These are phyloP conservation scores for Rhizophagus sp. DNA, from an alignment of 192 early-diverging fungal genomes.

Conservation along the genomic window DNA sequence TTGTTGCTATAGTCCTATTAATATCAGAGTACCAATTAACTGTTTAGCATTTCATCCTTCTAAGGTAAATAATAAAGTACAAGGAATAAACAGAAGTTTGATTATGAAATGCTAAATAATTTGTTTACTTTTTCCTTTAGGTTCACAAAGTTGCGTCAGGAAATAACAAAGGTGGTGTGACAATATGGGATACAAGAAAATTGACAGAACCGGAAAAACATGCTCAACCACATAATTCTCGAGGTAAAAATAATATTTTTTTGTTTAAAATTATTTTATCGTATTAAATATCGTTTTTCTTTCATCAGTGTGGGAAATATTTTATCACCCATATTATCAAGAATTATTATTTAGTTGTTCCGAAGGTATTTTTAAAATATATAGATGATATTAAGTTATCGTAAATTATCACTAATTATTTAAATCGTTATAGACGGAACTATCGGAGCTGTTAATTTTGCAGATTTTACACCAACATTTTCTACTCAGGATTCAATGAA, in stretches of 20 bases:
- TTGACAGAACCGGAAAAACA: conserved; percentile 13
- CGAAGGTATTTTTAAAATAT: conserved; percentile 11
- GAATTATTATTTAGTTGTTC: conserved; percentile 18
- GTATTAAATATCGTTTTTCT: neutral
- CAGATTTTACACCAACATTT: neutral
- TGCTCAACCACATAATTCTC: neutral
- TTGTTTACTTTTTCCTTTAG: neutral
- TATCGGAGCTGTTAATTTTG: neutral
- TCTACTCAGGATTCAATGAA: too few species aligned
- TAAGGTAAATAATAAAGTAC: neutral
- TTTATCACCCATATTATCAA: conserved; percentile 20
- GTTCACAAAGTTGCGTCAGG: conserved; percentile 17
- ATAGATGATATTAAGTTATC: too few species aligned
- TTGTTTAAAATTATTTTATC: neutral
- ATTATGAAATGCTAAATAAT: neutral
- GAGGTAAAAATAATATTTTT: neutral
- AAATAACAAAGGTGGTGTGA: conserved; percentile 28
- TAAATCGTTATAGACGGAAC: neutral
- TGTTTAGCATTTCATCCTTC: conserved; percentile 27
- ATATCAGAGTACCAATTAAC: neutral
- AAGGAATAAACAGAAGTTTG: neutral
- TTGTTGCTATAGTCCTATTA: neutral
- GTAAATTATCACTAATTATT: neutral
- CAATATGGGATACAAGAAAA: conserved; percentile 33
- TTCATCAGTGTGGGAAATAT: conserved; percentile 14